Evolutionary conservation across 2,329 filamentous ascomycete genomes (phyloP).

Genomic region (Monilinia polystroma): DNA sequence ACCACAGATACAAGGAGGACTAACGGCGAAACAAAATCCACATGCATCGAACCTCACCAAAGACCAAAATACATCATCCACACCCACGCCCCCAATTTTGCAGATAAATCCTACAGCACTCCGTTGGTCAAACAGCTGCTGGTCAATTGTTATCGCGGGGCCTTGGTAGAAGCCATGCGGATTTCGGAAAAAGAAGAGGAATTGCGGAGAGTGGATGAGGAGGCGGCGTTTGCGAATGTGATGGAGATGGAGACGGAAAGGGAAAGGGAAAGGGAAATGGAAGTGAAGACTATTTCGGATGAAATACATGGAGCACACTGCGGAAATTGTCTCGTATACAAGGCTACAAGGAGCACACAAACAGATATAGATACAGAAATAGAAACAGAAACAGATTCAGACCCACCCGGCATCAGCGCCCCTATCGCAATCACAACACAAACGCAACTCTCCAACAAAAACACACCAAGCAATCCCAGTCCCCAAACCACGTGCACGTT

Average conservation of each 20-base stretch:
- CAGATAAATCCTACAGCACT: constrained; percentile 6
- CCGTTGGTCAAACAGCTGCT: constrained; percentile 12
- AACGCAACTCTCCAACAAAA: no score
- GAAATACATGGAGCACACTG: no score
- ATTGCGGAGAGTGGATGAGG: not conserved
- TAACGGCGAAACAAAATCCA: no score
- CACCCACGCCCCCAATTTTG: constrained; percentile 1
- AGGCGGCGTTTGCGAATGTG: not conserved
- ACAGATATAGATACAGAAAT: no score
- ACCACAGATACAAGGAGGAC: not conserved
- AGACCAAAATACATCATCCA: constrained; percentile 13
- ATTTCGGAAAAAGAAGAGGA: not conserved
- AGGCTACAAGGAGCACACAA: no score
- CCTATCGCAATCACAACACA: no score
- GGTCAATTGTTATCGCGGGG: constrained; percentile 8
- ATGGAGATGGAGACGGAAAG: no score
- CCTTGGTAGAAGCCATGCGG: not conserved
- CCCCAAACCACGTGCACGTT: not conserved
- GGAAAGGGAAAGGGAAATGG: not conserved
- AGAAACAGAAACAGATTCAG: no score
- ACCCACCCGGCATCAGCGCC: no score
- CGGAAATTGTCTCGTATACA: no score
- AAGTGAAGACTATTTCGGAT: no score
- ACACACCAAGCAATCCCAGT: not conserved
- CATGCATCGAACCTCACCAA: no score